These are phyloP conservation scores for Boletus insuetus DNA, from an alignment of 768 basidiomycete genomes.

Conservation along the genomic window DNA sequence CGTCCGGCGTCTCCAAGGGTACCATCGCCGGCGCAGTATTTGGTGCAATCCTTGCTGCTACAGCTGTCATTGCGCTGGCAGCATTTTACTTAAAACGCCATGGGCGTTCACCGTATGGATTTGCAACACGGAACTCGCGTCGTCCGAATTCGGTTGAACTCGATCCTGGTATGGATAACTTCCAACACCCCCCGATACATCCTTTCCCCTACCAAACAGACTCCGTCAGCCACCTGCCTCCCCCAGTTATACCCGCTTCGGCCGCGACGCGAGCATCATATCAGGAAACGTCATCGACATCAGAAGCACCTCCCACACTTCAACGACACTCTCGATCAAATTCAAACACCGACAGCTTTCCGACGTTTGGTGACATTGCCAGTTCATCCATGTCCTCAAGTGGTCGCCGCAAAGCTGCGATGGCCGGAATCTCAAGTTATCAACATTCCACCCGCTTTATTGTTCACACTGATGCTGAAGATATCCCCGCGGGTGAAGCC, in stretches of 20 bases:
- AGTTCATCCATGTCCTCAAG: slow-evolving; percentile 35
- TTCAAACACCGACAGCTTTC: slow-evolving; percentile 22
- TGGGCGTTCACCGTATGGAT: slow-evolving; percentile 27
- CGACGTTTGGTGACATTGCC: slow-evolving; percentile 16
- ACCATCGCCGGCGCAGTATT: slow-evolving; percentile 49
- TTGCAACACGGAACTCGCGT: slow-evolving; percentile 29
- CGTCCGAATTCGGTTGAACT: slow-evolving; percentile 41
- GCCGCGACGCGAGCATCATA: neutral
- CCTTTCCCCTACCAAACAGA: slow-evolving; percentile 31
- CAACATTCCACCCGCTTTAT: slow-evolving; percentile 52
- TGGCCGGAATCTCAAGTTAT: slow-evolving; percentile 45
- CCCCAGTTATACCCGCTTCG: slow-evolving; percentile 8
- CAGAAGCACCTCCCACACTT: slow-evolving; percentile 3
- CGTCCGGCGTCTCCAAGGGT: slow-evolving; percentile 37
- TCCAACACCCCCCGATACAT: slow-evolving; percentile 36
- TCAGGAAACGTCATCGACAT: slow-evolving; percentile 4
- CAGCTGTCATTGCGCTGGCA: slow-evolving; percentile 48
- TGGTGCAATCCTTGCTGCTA: slow-evolving; percentile 51
- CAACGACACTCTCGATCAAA: slow-evolving; percentile 16
- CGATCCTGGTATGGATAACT: slow-evolving; percentile 18
- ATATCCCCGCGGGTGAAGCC: slow-evolving; percentile 44
- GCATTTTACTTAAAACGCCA: slow-evolving; percentile 46
- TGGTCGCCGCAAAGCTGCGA: slow-evolving; percentile 51
- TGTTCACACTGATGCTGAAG: slow-evolving; percentile 68
- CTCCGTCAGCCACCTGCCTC: slow-evolving; percentile 15